Base-by-base conservation (phyloP, 2,329 filamentous ascomycete species). In the Tolypocladium capitatum region DNA sequence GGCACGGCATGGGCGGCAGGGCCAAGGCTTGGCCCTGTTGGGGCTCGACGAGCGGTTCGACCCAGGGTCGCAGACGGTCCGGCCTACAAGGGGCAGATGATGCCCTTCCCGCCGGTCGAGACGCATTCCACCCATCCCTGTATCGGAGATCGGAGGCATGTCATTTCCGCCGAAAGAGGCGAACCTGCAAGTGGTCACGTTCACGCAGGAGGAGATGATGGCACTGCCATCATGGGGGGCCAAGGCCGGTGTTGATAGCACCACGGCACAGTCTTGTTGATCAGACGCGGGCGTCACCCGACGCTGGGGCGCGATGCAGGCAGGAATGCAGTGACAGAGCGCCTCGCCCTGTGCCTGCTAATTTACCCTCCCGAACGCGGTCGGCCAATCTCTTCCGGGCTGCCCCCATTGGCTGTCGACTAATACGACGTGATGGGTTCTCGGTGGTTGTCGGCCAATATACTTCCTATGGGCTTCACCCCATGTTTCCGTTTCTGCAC, bases 201-300 rank as follows among this genome's bases (percentile, higher is more conserved):
- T 73, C 51, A 65, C 60, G 3, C 67, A 72, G 49, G 69, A 69
- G 34, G 73, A 75, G 60, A 72, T 76, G 68, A n/a, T n/a, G n/a
- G n/a, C n/a, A n/a, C n/a, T n/a, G n/a, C n/a, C n/a, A n/a, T n/a
- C n/a, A n/a, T n/a, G n/a, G n/a, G n/a, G n/a, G n/a, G n/a, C n/a
- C n/a, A n/a, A n/a, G n/a, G n/a, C n/a, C n/a, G n/a, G n/a, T n/a
- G n/a, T n/a, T n/a, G n/a, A n/a, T n/a, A n/a, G n/a, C n/a, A n/a
- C n/a, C n/a, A n/a, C n/a, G n/a, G n/a, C n/a, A n/a, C 21, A 11
- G 24, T 28, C 38, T 2, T 21, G 28, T 18, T 28, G 38, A 28
- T 28, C 18, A 14, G 38, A 41, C 16, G 38, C 38, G 38, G 7
- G 24, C 4, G 30, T 42, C 38, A 30, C 18, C 38, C 18, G 38